phyloP scores from a whole-genome alignment of 768 basidiomycete genomes.

The Rhodosporidiobolus odoratus region DNA sequence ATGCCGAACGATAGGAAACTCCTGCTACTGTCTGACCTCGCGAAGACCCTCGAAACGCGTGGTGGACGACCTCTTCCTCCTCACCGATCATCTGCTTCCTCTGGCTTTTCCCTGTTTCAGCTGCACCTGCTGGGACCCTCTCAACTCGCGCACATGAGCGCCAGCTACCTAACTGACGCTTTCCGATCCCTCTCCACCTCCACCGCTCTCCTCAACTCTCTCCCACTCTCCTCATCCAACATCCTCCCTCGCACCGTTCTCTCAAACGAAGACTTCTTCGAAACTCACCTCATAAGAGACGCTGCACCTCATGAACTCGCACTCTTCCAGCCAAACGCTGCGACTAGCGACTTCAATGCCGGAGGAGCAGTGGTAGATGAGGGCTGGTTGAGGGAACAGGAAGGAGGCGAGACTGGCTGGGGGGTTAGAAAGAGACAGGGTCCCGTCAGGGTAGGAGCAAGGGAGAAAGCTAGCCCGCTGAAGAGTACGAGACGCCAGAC shows the following conservation, averaged over 20 bases:
- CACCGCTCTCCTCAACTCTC: conserved; percentile 7
- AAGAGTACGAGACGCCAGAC: conserved; percentile 1
- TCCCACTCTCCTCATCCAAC: conserved; percentile 15
- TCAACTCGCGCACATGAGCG: background rate
- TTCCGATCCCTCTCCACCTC: conserved; percentile 15
- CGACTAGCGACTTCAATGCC: background rate
- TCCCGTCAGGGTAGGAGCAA: conserved; percentile 16
- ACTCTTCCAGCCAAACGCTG: conserved; percentile 17
- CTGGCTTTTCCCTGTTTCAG: background rate
- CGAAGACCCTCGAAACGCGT: too few relatives aligned
- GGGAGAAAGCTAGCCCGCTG: conserved; percentile 20
- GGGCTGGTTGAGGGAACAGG: background rate
- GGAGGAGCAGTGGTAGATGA: background rate
- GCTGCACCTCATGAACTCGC: conserved; percentile 34
- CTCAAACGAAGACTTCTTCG: conserved; percentile 20
- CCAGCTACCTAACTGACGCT: background rate
- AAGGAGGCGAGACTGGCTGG: conserved; percentile 11
- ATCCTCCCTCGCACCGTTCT: conserved; percentile 30
- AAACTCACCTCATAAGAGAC: conserved; percentile 34
- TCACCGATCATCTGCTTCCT: too few relatives aligned
- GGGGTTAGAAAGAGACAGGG: conserved; percentile 22
- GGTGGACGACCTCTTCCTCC: too few relatives aligned
- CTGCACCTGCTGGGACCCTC: background rate
- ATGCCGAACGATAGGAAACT: too few relatives aligned
- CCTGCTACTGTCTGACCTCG: too few relatives aligned